A percentile compares a stretch with the other conserved stretches of the same genome.
Evolutionary conservation across 352 stramenopile species (phyloP).

Genomic region (Phytophthora foliorum): DNA sequence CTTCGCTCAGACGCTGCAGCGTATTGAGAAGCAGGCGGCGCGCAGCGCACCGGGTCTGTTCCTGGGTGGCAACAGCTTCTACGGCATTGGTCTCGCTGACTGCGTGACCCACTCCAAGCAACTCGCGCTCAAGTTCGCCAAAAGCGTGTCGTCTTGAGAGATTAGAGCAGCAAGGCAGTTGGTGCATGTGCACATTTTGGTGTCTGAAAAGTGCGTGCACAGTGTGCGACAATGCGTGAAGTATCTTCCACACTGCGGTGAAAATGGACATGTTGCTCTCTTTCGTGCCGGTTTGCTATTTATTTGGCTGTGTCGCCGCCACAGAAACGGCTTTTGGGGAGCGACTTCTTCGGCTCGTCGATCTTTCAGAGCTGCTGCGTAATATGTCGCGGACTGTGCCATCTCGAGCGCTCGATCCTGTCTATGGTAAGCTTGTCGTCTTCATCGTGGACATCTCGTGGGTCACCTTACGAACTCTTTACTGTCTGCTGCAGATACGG

Average conservation of each 20-base stretch:
- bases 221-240: slow-evolving; percentile 5
- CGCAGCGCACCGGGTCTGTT: slow-evolving; percentile 54
- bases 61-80: slow-evolving; percentile 89
- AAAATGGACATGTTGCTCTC: slow-evolving; percentile 28
- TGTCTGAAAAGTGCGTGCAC: slow-evolving; percentile 9
- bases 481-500: slow-evolving; percentile 51
- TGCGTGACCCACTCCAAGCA: slow-evolving; percentile 86
- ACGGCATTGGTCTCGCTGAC: slow-evolving; percentile 88
- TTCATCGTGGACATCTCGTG: neutral
- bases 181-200: slow-evolving; percentile 23
- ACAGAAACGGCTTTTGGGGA: slow-evolving; percentile 30
- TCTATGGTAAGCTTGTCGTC: slow-evolving; percentile 65
- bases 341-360: slow-evolving; percentile 15
- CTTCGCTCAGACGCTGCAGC: slow-evolving; percentile 66
- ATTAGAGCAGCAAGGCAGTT: slow-evolving; percentile 16
- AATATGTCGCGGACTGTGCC: slow-evolving; percentile 67
- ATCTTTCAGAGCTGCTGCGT: slow-evolving; percentile 9
- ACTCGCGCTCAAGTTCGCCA: slow-evolving; percentile 76
- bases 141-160: slow-evolving; percentile 41
- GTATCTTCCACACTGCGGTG: slow-evolving; percentile 1
- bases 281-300: slow-evolving; percentile 1
- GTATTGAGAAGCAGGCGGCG: slow-evolving; percentile 62
- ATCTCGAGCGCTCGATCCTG: slow-evolving; percentile 76
- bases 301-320: slow-evolving; percentile 23
- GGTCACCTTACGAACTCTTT: neutral